Evolutionary conservation across 257 asterid species (phyloP).

Genomic region (Solanum megistacrolobum): DNA sequence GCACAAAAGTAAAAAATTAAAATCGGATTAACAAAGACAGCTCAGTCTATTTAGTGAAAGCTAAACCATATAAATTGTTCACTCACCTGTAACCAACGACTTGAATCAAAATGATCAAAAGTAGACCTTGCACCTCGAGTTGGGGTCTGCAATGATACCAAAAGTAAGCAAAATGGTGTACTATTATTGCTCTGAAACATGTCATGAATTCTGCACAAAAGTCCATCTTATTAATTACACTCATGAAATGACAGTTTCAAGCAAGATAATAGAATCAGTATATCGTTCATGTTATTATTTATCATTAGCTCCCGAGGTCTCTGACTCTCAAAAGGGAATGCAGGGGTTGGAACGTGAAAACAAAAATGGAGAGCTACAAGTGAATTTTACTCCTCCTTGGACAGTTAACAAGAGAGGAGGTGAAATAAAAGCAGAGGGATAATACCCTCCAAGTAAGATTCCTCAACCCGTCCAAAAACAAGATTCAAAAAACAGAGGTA

Average conservation of each 20-base stretch:
- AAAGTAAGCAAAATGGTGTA: neutral
- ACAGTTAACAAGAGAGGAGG: neutral
- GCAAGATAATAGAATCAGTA: neutral
- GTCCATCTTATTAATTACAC: neutral
- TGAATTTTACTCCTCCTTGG: neutral
- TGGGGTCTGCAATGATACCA: conserved; percentile 47
- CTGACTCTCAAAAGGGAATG: neutral
- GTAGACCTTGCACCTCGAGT: conserved; percentile 85
- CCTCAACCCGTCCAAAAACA: neutral
- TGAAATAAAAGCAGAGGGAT: neutral
- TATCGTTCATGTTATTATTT: neutral
- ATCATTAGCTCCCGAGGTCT: neutral
- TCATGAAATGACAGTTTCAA: neutral
- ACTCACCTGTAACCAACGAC: conserved; percentile 88
- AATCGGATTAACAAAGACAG: neutral
- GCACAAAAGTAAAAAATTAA: neutral
- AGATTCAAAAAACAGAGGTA: neutral
- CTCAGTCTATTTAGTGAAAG: neutral
- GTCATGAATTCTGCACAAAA: neutral
- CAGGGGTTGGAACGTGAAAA: neutral
- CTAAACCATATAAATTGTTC: neutral
- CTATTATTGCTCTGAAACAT: neutral
- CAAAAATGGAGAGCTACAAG: neutral
- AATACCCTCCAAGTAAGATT: neutral
- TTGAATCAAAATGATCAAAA: conserved; percentile 73